These are phyloP conservation scores for Prunus armeniaca DNA, from an alignment of 306 rosid genomes.

Conservation along the genomic window DNA sequence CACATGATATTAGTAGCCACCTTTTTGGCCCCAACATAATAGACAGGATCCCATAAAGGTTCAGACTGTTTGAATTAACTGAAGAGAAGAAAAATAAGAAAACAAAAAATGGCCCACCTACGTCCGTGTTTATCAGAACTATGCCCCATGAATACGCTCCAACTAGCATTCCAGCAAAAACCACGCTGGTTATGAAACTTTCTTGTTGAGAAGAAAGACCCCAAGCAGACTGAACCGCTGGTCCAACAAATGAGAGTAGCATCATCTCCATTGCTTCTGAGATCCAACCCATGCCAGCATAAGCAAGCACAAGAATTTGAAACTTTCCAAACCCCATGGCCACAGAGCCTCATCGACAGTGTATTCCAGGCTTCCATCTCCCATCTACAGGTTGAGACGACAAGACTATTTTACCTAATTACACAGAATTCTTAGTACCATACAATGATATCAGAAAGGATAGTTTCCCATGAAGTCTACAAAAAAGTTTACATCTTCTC, in stretches of 20 bases:
- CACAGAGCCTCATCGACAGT: constrained; percentile 83
- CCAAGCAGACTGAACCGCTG: constrained; percentile 89
- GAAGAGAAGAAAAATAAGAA: neutral
- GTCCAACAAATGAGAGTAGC: constrained; percentile 92
- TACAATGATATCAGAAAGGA: neutral
- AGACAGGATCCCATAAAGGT: neutral
- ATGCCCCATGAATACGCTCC: constrained; percentile 95
- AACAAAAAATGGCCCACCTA: constrained; percentile 37
- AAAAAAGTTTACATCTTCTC: neutral
- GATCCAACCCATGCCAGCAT: constrained; percentile 94
- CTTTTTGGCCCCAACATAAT: neutral
- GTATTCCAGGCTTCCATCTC: constrained; percentile 37
- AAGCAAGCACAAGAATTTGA: constrained; percentile 75
- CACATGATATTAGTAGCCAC: neutral
- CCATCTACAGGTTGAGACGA: constrained; percentile 24
- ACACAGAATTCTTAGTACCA: neutral
- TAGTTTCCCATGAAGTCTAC: neutral
- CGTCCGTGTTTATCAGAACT: constrained; percentile 87
- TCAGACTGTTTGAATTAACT: neutral
- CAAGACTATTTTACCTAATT: constrained; percentile 4
- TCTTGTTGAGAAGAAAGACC: constrained; percentile 73
- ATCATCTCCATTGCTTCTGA: constrained; percentile 99
- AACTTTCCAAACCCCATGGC: constrained; percentile 82
- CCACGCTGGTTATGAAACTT: constrained; percentile 71
- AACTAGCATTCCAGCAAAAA: constrained; percentile 82